A percentile compares a stretch with the other conserved stretches of the same genome.
Evolutionary conservation across 164 flowering plant genomes (phyloP).

Genomic region (Magnolia changhungtana): DNA sequence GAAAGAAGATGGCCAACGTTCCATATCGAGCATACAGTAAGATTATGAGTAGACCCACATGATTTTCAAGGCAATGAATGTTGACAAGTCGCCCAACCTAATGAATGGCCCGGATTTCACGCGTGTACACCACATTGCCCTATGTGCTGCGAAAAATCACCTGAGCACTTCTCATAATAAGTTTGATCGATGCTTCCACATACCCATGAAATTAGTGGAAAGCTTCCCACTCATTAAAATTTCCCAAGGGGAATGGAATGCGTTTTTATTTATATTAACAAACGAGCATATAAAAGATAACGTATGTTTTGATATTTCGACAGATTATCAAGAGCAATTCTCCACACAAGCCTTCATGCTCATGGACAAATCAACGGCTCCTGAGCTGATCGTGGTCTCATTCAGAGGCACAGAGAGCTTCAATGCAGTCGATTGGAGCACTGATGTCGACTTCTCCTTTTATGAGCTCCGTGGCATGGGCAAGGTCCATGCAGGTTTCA

Average conservation of each 20-base stretch:
- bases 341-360: constrained; percentile 52
- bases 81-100: too few species aligned
- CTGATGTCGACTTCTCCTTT: constrained; percentile 60
- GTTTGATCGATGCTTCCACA: not conserved
- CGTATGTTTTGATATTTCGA: not conserved
- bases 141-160: too few species aligned
- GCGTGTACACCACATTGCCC: too few species aligned
- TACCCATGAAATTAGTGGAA: too few species aligned
- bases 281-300: not conserved
- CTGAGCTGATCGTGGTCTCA: constrained; percentile 35
- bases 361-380: constrained; percentile 21
- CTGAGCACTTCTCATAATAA: not conserved
- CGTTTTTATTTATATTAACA: too few species aligned
- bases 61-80: too few species aligned
- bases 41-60: too few species aligned
- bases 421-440: constrained; percentile 43
- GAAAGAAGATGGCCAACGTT: too few species aligned
- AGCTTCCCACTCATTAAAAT: too few species aligned
- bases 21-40: too few species aligned
- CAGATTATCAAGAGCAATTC: constrained; percentile 31
- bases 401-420: constrained; percentile 65
- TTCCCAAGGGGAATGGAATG: too few species aligned
- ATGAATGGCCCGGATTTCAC: too few species aligned
- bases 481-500: constrained; percentile 51
- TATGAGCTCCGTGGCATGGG: constrained; percentile 41